Conservation (phyloP, 805 yeast species). For the Teunomyces tritomae region DNA sequence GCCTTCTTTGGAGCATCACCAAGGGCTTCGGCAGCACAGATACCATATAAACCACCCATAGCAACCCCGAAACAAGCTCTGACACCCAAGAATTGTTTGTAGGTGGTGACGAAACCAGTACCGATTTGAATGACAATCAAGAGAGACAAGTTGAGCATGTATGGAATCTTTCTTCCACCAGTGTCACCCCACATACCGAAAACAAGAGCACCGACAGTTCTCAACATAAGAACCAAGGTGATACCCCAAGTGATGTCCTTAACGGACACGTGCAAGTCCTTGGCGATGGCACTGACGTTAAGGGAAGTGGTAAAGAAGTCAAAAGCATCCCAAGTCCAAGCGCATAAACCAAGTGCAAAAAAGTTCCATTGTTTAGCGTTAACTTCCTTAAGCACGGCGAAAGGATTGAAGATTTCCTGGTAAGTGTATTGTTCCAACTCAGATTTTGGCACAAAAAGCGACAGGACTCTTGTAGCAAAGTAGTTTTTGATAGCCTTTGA, state of each 20-base stretch:
- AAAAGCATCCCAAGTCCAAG: conserved; percentile 68
- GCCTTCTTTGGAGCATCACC: conserved; percentile 61
- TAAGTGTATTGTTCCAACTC: conserved; percentile 35
- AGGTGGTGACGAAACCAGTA: conserved; percentile 58
- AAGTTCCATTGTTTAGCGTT: conserved; percentile 55
- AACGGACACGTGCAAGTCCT: conserved; percentile 41
- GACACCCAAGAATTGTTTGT: conserved; percentile 57
- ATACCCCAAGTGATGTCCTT: conserved; percentile 67
- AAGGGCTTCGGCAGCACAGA: conserved; percentile 62
- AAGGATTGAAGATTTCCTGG: conserved; percentile 55
- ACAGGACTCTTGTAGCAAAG: conserved; percentile 45
- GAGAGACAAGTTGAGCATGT: conserved; percentile 42
- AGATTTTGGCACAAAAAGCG: conserved; percentile 46
- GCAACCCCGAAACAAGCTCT: conserved; percentile 63
- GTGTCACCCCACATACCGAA: conserved; percentile 61
- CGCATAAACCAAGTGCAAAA: conserved; percentile 50
- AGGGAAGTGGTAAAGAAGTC: conserved; percentile 60
- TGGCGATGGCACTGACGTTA: conserved; percentile 48
- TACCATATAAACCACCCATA: conserved; percentile 72
- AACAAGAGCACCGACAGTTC: conserved; percentile 63
- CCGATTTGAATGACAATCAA: conserved; percentile 59
- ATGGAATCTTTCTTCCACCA: conserved; percentile 62
- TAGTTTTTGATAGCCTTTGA: conserved; percentile 32
- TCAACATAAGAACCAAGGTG: conserved; percentile 64
- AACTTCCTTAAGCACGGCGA: conserved; percentile 52